phyloP scores from a whole-genome alignment of 2,329 filamentous ascomycete species.

The Coniochaeta pulveracea region DNA sequence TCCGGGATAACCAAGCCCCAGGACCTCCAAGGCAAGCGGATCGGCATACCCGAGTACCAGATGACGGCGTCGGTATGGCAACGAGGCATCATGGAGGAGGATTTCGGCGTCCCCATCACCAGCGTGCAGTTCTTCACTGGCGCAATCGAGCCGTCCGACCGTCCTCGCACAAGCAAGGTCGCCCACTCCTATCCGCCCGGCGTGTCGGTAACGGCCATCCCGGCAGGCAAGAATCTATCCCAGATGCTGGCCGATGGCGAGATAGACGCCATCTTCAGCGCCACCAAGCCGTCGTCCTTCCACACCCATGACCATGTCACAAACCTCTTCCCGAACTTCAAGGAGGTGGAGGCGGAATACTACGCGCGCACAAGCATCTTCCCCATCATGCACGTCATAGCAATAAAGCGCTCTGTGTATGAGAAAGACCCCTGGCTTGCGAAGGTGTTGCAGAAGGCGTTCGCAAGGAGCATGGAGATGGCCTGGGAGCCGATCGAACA shows the following conservation, averaged over 20 bases:
- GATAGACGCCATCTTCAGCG: slow-evolving; percentile 4
- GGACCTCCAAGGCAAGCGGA: slow-evolving; percentile 2
- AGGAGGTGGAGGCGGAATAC: slow-evolving; percentile 4
- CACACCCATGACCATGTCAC: background rate
- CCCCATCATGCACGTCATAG: slow-evolving; percentile 4
- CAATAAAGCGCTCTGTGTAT: background rate
- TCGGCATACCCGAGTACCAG: slow-evolving; percentile 2
- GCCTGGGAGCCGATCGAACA: slow-evolving; percentile 1
- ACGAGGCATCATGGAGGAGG: slow-evolving; percentile 4
- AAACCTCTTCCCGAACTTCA: slow-evolving; percentile 4
- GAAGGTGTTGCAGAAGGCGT: slow-evolving; percentile 2
- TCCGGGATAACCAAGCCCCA: slow-evolving; percentile 1
- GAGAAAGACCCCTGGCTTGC: slow-evolving; percentile 3
- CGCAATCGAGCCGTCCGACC: slow-evolving; percentile 1
- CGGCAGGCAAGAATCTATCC: background rate
- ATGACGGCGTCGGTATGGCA: slow-evolving; percentile 4
- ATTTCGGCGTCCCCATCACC: slow-evolving; percentile 2
- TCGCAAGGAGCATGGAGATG: background rate
- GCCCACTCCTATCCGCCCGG: slow-evolving; percentile 1
- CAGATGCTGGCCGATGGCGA: slow-evolving; percentile 4
- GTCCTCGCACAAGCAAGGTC: slow-evolving; percentile 1
- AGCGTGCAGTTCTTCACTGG: slow-evolving; percentile 1
- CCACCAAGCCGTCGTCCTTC: slow-evolving; percentile 4
- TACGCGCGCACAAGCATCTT: slow-evolving; percentile 2
- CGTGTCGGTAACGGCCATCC: slow-evolving; percentile 2